phyloP scores from a whole-genome alignment of 768 basidiomycete genomes.

The Trametes coccinea region DNA sequence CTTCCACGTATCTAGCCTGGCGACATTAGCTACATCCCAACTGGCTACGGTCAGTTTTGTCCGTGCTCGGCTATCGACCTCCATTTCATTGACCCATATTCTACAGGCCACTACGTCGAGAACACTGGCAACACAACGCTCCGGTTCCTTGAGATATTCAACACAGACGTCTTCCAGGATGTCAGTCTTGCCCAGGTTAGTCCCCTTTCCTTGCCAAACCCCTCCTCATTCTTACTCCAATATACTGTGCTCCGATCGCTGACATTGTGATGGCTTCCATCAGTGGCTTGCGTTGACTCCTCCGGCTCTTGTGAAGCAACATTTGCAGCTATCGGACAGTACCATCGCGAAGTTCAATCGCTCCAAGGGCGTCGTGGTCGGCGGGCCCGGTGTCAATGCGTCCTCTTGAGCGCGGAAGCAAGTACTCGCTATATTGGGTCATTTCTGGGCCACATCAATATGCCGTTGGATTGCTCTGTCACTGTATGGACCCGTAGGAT shows the following conservation, averaged over 20 bases:
- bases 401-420: too few species aligned
- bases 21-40: conserved; percentile 53
- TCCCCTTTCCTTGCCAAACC: neutral
- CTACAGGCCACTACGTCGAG: conserved; percentile 39
- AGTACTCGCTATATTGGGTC: too few species aligned
- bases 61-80: neutral
- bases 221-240: neutral
- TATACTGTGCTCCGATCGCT: too few species aligned
- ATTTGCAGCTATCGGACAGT: conserved; percentile 42
- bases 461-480: too few species aligned
- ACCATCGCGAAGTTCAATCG: conserved; percentile 39
- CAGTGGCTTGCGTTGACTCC: conserved; percentile 51
- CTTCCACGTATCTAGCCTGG: conserved; percentile 12
- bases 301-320: conserved; percentile 46
- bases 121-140: conserved; percentile 40
- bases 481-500: too few species aligned
- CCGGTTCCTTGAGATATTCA: conserved; percentile 41
- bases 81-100: too few species aligned
- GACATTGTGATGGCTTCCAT: too few species aligned
- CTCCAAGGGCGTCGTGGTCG: conserved; percentile 42
- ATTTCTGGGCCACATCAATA: too few species aligned
- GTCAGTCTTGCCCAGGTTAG: conserved; percentile 48
- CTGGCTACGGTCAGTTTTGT: conserved; percentile 44
- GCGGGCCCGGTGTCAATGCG: conserved; percentile 1
- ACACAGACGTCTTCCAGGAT: conserved; percentile 30